These are phyloP conservation scores for Ailanthus altissimus DNA, from an alignment of 345 rosid genomes.

Conservation along the genomic window DNA sequence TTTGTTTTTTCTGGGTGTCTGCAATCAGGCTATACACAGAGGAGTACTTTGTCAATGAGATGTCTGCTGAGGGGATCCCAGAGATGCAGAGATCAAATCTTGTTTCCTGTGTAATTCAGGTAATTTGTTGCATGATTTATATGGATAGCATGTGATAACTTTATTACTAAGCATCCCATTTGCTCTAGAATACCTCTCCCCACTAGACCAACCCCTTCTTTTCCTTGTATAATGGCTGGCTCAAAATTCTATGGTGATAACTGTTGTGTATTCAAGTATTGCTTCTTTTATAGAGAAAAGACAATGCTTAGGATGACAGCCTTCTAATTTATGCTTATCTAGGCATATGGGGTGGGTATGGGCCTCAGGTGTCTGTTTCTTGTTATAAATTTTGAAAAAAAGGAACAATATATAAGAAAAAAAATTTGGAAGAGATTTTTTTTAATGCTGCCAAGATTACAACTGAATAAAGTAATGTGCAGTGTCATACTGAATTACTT, in stretches of 20 bases:
- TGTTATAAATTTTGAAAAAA: no score
- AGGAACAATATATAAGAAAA: no score
- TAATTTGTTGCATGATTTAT: conserved; percentile 29
- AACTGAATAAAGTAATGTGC: no score
- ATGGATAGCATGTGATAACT: neutral
- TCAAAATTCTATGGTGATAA: neutral
- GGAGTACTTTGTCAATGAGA: conserved; percentile 75
- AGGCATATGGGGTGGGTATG: no score
- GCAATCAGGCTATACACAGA: conserved; percentile 78
- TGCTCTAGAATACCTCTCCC: neutral
- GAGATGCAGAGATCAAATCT: conserved; percentile 97
- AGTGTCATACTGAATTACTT: no score
- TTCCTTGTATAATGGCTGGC: neutral
- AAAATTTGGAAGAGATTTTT: no score
- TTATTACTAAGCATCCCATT: neutral
- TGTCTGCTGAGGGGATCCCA: conserved; percentile 84
- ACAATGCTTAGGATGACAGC: no score
- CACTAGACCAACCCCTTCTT: neutral
- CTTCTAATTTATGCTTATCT: no score
- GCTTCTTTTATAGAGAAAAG: no score
- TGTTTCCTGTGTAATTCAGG: conserved; percentile 91
- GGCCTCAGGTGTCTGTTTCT: no score
- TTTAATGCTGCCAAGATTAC: no score
- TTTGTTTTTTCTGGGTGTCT: conserved; percentile 13
- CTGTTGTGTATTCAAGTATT: neutral